These are phyloP conservation scores for Pinguiococcus pyrenoidosus DNA, from an alignment of 108 stramenopile species.

Conservation along the genomic window DNA sequence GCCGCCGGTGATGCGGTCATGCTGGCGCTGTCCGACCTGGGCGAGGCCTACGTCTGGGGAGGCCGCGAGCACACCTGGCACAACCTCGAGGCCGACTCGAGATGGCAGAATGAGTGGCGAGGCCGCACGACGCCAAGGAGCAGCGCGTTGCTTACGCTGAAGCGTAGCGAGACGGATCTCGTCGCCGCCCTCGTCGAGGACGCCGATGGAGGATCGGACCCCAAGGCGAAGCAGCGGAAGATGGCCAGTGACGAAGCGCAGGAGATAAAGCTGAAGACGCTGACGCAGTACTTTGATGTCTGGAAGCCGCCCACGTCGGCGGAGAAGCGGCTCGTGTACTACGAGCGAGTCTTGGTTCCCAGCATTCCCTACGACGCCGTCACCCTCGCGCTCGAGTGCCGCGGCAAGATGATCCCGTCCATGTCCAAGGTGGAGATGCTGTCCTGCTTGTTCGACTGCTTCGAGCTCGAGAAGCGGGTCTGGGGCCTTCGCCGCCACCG, in stretches of 20 bases:
- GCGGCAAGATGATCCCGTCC: constrained; percentile 38
- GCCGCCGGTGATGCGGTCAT: constrained; percentile 35
- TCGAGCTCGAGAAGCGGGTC: constrained; percentile 43
- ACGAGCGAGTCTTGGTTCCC: neutral
- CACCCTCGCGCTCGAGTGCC: constrained; percentile 30
- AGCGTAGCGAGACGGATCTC: no score
- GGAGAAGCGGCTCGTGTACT: constrained; percentile 11
- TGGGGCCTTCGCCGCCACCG: no score
- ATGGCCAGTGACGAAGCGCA: no score
- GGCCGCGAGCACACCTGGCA: constrained; percentile 47
- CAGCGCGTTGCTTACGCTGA: constrained; percentile 37
- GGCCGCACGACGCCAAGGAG: constrained; percentile 47
- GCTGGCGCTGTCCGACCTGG: constrained; percentile 43
- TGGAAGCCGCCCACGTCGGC: constrained; percentile 37
- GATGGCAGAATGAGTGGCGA: constrained; percentile 36
- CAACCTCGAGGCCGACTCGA: constrained; percentile 23
- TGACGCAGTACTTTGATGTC: constrained; percentile 37
- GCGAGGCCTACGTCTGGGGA: constrained; percentile 46
- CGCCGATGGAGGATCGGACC: constrained; percentile 1
- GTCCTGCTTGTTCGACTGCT: constrained; percentile 27
- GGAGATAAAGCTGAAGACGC: constrained; percentile 26
- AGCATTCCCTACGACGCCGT: constrained; percentile 7
- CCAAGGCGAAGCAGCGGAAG: no score
- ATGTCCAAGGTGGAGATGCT: constrained; percentile 41
- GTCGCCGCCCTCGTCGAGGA: constrained; percentile 7